Base-by-base conservation (phyloP, 1,139 yeast genomes). In the Williopsis jadinii region DNA sequence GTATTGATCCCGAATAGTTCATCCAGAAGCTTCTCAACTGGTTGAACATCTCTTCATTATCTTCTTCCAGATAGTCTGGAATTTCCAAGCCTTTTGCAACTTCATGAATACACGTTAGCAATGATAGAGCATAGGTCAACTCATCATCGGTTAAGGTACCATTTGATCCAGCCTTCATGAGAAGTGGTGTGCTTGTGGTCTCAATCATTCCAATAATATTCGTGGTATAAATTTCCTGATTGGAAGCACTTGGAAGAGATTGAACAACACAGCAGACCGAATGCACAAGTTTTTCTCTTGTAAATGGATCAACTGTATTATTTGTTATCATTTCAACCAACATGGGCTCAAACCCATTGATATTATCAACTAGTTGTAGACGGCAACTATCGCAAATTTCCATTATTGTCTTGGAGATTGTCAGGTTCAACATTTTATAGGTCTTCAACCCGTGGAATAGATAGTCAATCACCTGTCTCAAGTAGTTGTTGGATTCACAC, bases 81-180 rank as follows among this genome's bases (percentile, higher is more conserved):
- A 75, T 58, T 37, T 71, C 70, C 50, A 83, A 62, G 0, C 90
- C 87, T 44, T 77, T 80, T 0, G 88, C 92, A 11, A 85, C 63
- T 43, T 82, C 85, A 15, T 70, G 70, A 1, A 86, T 60, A 55
- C 88, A 84, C 9, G 74, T 64, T 28, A 84, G 62, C 36, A 85
- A 60, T 30, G 87, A 78, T 5, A 68, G 50, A 3, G 73, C 54
- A 47, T 79, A 78, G 8, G 53, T 55, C 10, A 55, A 44, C 27
- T 53, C 46, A 3, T 40, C 41, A 11, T 40, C 47, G 8, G 33
- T 28, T 6, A 47, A 10, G 5, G 43, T 40, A 28, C 50, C 46
- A 19, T 45, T 41, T 9, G 42, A 24, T 19, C 6, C 24, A 5
- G 51, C 49, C 28, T 44, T 43, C 6, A 49, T 24, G 9, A 51